phyloP scores from a whole-genome alignment of 495 filamentous ascomycete genomes.

The Parathielavia hyrcaniae region DNA sequence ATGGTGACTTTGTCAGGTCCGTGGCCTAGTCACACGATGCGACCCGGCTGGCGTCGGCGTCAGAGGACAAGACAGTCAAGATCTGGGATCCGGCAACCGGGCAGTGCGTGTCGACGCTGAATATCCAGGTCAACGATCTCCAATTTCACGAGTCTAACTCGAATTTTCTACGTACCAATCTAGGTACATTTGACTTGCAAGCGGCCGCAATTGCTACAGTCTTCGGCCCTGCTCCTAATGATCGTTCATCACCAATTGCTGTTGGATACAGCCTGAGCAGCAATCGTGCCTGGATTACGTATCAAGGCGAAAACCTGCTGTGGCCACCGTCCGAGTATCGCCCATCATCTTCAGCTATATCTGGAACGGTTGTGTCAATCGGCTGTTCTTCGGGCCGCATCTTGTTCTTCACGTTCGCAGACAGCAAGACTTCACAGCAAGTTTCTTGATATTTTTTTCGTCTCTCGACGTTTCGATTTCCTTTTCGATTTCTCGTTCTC shows the following conservation, averaged over 20 bases:
- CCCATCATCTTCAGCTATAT: background rate
- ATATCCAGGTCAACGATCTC: constrained; percentile 3
- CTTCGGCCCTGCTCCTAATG: background rate
- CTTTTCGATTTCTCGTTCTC: background rate
- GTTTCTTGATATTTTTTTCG: background rate
- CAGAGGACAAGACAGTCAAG: constrained; percentile 28
- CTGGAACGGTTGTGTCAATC: background rate
- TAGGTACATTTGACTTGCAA: background rate
- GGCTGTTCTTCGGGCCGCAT: background rate
- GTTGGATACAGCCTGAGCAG: background rate
- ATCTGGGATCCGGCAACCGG: constrained; percentile 31
- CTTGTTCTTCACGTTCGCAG: background rate
- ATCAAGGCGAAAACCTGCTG: constrained; percentile 2
- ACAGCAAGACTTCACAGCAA: background rate
- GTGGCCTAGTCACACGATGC: constrained; percentile 12
- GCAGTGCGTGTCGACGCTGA: constrained; percentile 16
- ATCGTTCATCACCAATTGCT: background rate
- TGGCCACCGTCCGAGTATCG: background rate
- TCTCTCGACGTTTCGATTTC: background rate
- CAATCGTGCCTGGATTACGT: background rate
- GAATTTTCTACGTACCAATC: background rate
- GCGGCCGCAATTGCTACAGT: background rate
- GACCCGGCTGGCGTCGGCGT: constrained; percentile 31
- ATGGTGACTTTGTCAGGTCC: constrained; percentile 16
- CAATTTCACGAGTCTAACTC: constrained; percentile 18